A percentile compares a stretch with the other conserved stretches of the same genome.
phyloP scores from a whole-genome alignment of 805 yeast genomes.

The Yamadazyma sp. region DNA sequence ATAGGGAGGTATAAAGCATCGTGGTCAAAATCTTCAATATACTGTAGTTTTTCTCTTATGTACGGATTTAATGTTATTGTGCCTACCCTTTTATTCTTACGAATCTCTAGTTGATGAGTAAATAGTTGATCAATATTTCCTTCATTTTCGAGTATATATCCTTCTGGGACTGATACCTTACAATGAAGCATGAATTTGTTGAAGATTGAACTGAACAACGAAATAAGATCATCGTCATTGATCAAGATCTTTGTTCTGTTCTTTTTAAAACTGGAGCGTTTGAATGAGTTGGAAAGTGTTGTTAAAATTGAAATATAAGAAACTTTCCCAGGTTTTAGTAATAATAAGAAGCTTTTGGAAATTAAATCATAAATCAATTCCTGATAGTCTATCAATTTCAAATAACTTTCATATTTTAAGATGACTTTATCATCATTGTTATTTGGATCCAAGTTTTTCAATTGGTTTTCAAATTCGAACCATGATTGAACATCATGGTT shows the following conservation, averaged over 20 bases:
- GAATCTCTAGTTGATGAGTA: constrained; percentile 7
- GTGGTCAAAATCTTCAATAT: constrained; percentile 9
- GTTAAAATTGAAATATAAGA: constrained; percentile 1
- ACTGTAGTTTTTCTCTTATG: constrained; percentile 14
- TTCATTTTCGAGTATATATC: background rate
- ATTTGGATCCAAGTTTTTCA: constrained; percentile 1
- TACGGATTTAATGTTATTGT: constrained; percentile 23
- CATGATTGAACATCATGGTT: constrained; percentile 1
- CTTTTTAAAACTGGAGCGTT: background rate
- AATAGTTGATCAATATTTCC: constrained; percentile 6
- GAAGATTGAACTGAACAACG: constrained; percentile 6
- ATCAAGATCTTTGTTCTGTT: constrained; percentile 4
- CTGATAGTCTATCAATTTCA: constrained; percentile 4
- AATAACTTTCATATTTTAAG: constrained; percentile 5
- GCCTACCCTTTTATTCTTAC: constrained; percentile 14
- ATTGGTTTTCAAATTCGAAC: background rate
- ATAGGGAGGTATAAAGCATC: constrained; percentile 30
- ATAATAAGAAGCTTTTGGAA: constrained; percentile 2
- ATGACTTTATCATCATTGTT: constrained; percentile 4
- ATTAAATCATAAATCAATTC: constrained; percentile 2
- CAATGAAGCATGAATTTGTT: constrained; percentile 10
- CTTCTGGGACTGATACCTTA: constrained; percentile 3
- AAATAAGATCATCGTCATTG: constrained; percentile 7
- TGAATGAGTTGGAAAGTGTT: background rate
- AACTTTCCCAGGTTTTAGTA: background rate